Evolutionary conservation across 2,329 filamentous ascomycete species (phyloP).

Genomic region (Botrytis pseudocinerea): DNA sequence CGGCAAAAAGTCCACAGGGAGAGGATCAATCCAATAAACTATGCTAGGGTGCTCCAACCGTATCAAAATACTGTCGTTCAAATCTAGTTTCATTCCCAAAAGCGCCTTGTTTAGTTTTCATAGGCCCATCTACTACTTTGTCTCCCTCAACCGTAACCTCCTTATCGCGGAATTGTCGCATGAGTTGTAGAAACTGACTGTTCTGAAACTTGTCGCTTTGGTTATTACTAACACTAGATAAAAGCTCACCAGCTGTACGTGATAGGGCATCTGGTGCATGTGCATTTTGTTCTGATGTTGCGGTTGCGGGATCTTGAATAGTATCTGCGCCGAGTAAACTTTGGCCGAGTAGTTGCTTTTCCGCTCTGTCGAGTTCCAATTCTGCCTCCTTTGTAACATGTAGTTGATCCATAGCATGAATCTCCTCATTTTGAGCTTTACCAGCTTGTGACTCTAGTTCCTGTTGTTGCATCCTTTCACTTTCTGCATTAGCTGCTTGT

Average conservation of each 20-base stretch:
- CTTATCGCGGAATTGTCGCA: constrained; percentile 71
- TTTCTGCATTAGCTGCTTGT: constrained; percentile 36
- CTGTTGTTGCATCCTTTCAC: constrained; percentile 26
- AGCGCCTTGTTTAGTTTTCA: background rate
- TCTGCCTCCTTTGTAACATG: constrained; percentile 16
- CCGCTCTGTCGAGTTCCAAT: constrained; percentile 4
- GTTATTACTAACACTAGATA: constrained; percentile 68
- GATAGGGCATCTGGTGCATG: constrained; percentile 62
- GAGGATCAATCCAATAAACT: constrained; percentile 4
- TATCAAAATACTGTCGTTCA: background rate
- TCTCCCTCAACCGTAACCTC: constrained; percentile 74
- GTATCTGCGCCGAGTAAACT: constrained; percentile 41
- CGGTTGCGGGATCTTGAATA: constrained; percentile 33
- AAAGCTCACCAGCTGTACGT: constrained; percentile 67
- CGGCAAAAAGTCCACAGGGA: background rate
- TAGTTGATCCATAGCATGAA: constrained; percentile 27
- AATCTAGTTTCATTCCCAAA: background rate
- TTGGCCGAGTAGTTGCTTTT: constrained; percentile 28
- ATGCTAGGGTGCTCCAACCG: constrained; percentile 7
- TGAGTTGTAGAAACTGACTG: constrained; percentile 73
- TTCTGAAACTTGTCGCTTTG: constrained; percentile 74
- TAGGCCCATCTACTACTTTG: constrained; percentile 51
- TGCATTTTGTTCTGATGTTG: constrained; percentile 41
- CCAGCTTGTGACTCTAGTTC: constrained; percentile 30
- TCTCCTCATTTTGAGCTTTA: background rate